Percentiles rank a stretch among this genome's conserved stretches.
phyloP scores from a whole-genome alignment of 352 stramenopile species.

The Phytophthora agathidicida region DNA sequence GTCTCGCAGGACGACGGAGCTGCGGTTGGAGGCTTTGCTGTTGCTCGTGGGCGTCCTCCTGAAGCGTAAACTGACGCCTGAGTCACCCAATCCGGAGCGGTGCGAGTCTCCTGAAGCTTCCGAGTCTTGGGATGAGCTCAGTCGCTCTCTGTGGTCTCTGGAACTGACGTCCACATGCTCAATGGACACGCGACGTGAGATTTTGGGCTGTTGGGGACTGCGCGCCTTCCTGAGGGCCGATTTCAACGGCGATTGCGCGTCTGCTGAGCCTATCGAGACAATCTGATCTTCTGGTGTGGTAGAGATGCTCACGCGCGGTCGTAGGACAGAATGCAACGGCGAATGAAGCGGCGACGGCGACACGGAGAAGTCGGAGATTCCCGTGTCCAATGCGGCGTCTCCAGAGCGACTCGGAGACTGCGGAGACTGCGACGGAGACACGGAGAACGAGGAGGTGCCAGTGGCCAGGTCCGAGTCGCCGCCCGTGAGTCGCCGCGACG shows the following conservation, averaged over 20 bases:
- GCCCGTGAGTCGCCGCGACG: neutral
- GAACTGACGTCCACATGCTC: conserved; percentile 13
- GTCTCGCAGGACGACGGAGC: conserved; percentile 40
- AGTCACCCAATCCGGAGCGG: conserved; percentile 23
- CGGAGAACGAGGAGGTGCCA: conserved; percentile 22
- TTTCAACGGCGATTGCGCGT: conserved; percentile 22
- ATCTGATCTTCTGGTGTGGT: neutral
- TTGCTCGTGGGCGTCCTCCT: conserved; percentile 27
- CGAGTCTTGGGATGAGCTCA: conserved; percentile 35
- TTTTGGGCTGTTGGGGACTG: conserved; percentile 17
- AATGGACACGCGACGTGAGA: conserved; percentile 31
- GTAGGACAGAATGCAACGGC: conserved; percentile 17
- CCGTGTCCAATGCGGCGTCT: conserved; percentile 6
- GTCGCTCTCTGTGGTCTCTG: conserved; percentile 7
- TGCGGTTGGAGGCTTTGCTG: conserved; percentile 46
- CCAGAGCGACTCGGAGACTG: conserved; percentile 8
- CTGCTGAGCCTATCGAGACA: neutral
- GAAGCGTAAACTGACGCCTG: conserved; percentile 31
- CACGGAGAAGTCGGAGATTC: conserved; percentile 10
- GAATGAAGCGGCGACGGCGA: conserved; percentile 21
- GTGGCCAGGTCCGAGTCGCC: conserved; percentile 11
- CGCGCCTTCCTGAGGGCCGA: conserved; percentile 17
- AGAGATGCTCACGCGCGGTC: conserved; percentile 1
- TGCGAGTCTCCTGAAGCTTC: conserved; percentile 12
- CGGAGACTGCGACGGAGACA: conserved; percentile 18